phyloP scores from a whole-genome alignment of 495 filamentous ascomycete species.

The Hyaloscypha finlandica region DNA sequence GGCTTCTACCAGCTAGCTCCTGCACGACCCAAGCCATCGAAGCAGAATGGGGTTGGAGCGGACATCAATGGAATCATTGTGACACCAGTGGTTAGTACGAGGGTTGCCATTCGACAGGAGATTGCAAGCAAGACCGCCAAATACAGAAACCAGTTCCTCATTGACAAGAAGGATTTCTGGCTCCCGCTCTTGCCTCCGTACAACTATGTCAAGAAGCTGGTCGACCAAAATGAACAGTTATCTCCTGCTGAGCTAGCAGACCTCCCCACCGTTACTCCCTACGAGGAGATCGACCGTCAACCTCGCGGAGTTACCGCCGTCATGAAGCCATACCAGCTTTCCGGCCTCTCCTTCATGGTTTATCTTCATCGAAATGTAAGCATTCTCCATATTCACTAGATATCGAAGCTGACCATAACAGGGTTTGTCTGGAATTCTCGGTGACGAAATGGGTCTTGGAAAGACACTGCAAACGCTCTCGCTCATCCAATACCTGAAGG shows the following conservation, averaged over 20 bases:
- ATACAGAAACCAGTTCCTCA: conserved; percentile 51
- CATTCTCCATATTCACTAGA: neutral
- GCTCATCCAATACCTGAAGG: conserved; percentile 65
- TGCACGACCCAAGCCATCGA: conserved; percentile 14
- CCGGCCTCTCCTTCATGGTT: conserved; percentile 62
- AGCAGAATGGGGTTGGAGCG: conserved; percentile 19
- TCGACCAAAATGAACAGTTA: conserved; percentile 31
- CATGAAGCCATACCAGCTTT: conserved; percentile 66
- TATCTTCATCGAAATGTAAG: conserved; percentile 54
- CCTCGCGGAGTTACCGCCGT: conserved; percentile 49
- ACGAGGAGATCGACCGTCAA: conserved; percentile 48
- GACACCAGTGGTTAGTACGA: conserved; percentile 31
- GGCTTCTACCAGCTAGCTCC: neutral
- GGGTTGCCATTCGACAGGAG: conserved; percentile 46
- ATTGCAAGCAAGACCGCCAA: conserved; percentile 48
- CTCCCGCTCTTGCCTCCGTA: conserved; percentile 53
- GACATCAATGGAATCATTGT: conserved; percentile 10
- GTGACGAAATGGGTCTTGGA: conserved; percentile 93
- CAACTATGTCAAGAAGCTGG: conserved; percentile 54
- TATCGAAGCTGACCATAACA: conserved; percentile 10
- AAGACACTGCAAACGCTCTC: conserved; percentile 91
- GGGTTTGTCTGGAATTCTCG: conserved; percentile 72
- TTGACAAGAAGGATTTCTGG: conserved; percentile 54
- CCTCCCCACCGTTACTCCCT: conserved; percentile 38
- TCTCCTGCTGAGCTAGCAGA: conserved; percentile 25